These are phyloP conservation scores for Epichloe sp. DNA, from an alignment of 2,329 filamentous ascomycete species.

Conservation along the genomic window DNA sequence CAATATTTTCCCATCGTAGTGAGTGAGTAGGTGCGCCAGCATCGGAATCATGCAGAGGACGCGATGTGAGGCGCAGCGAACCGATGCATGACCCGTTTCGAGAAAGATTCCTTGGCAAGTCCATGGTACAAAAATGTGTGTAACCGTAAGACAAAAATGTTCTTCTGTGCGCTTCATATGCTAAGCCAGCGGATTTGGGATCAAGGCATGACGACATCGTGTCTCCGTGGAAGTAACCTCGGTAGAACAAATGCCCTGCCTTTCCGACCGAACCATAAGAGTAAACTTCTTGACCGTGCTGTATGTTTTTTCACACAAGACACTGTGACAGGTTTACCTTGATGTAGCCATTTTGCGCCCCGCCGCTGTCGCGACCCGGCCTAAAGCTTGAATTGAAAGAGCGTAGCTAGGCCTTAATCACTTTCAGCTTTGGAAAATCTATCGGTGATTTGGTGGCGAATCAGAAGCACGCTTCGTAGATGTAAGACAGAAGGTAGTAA, in stretches of 20 bases:
- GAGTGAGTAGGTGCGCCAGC: conserved; percentile 33
- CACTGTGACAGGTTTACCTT: neutral
- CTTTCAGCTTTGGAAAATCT: too few species aligned
- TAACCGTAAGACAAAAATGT: conserved; percentile 23
- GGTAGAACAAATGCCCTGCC: conserved; percentile 29
- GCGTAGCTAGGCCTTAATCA: too few species aligned
- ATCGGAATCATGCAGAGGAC: conserved; percentile 27
- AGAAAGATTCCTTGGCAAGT: conserved; percentile 24
- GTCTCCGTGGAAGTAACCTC: conserved; percentile 24
- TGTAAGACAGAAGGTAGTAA: neutral
- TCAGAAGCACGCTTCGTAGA: neutral
- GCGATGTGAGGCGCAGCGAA: conserved; percentile 28
- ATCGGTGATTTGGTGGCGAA: neutral
- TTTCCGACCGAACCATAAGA: conserved; percentile 25
- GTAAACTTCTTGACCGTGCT: neutral
- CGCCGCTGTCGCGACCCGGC: neutral
- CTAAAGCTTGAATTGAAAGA: neutral
- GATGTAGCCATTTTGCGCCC: neutral
- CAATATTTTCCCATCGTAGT: conserved; percentile 37
- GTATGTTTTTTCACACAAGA: neutral
- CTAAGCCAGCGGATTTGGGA: conserved; percentile 30
- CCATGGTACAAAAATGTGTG: conserved; percentile 28
- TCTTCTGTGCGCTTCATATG: conserved; percentile 22
- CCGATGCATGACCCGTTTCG: conserved; percentile 29
- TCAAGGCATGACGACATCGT: conserved; percentile 31